These are phyloP conservation scores for Achlya hypogyna DNA, from an alignment of 352 stramenopile species.

Conservation along the genomic window DNA sequence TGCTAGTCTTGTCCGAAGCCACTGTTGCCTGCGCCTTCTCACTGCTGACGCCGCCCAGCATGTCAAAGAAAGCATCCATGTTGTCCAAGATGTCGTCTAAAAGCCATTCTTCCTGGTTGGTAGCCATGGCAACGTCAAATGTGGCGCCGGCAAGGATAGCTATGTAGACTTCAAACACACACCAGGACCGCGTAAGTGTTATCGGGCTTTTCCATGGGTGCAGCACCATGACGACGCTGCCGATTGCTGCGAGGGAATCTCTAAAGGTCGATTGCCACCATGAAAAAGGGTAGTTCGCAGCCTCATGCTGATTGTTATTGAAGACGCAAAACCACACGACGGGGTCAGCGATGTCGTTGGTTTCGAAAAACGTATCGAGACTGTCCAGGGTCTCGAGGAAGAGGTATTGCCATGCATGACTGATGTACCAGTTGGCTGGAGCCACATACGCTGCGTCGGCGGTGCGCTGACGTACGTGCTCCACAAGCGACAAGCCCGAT, in stretches of 20 bases:
- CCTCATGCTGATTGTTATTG: slow-evolving; percentile 17
- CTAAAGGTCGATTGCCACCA: slow-evolving; percentile 9
- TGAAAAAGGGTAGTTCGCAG: neutral
- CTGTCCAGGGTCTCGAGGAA: neutral
- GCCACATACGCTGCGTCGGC: neutral
- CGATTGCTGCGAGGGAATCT: neutral
- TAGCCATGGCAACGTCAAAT: slow-evolving; percentile 13
- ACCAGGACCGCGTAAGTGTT: slow-evolving; percentile 11
- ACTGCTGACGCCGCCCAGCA: neutral
- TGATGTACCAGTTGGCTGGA: slow-evolving; percentile 15
- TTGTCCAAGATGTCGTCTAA: neutral
- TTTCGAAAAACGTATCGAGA: neutral
- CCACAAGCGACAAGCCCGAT: neutral
- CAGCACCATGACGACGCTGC: slow-evolving; percentile 18
- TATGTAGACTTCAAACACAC: slow-evolving; percentile 18
- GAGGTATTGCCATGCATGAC: slow-evolving; percentile 3
- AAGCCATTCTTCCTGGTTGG: neutral
- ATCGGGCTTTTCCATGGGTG: slow-evolving; percentile 17
- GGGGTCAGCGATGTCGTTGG: neutral
- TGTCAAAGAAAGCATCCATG: neutral
- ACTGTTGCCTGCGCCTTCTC: neutral
- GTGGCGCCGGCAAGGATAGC: neutral
- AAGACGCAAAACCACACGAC: slow-evolving; percentile 16
- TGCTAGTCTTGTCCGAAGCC: neutral
- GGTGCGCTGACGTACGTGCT: neutral